Conservation (phyloP, 2,329 filamentous ascomycete species). For the Aspergillus fumigatus region DNA sequence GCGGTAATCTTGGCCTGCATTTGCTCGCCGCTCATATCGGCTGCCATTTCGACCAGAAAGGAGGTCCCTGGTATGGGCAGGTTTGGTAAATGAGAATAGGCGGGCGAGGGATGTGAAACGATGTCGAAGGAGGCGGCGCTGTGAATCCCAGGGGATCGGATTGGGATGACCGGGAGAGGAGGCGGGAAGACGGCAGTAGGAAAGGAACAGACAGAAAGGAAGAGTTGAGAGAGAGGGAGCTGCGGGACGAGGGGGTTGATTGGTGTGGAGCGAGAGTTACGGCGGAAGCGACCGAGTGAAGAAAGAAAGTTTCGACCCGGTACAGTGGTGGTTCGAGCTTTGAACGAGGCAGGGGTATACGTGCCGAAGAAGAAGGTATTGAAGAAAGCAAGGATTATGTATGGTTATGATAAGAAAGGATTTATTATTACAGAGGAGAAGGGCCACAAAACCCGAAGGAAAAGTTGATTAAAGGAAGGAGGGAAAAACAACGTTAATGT, state of each 20-base stretch:
- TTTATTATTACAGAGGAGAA: background rate
- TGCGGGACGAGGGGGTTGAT: slow-evolving; percentile 14
- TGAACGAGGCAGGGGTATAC: slow-evolving; percentile 11
- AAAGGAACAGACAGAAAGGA: background rate
- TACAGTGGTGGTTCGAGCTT: slow-evolving; percentile 13
- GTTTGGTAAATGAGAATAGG: slow-evolving; percentile 17
- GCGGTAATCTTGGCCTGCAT: slow-evolving; percentile 93
- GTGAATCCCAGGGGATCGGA: slow-evolving; percentile 16
- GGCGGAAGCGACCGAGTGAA: slow-evolving; percentile 26
- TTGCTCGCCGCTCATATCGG: slow-evolving; percentile 49
- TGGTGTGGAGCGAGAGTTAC: slow-evolving; percentile 21
- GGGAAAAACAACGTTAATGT: background rate
- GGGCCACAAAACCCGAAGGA: background rate
- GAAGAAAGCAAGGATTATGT: slow-evolving; percentile 1
- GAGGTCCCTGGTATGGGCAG: slow-evolving; percentile 22
- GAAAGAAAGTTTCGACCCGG: slow-evolving; percentile 18
- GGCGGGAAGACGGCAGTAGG: slow-evolving; percentile 8
- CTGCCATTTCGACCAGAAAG: slow-evolving; percentile 36
- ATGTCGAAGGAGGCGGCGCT: slow-evolving; percentile 34
- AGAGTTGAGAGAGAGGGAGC: slow-evolving; percentile 1
- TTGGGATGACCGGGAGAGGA: slow-evolving; percentile 7
- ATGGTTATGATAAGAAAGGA: background rate
- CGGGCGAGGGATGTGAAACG: slow-evolving; percentile 8
- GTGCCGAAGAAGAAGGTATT: background rate
- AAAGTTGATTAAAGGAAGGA: background rate